Conservation (phyloP, 2,329 filamentous ascomycete genomes). For the Fusarium praegraminearum region DNA sequence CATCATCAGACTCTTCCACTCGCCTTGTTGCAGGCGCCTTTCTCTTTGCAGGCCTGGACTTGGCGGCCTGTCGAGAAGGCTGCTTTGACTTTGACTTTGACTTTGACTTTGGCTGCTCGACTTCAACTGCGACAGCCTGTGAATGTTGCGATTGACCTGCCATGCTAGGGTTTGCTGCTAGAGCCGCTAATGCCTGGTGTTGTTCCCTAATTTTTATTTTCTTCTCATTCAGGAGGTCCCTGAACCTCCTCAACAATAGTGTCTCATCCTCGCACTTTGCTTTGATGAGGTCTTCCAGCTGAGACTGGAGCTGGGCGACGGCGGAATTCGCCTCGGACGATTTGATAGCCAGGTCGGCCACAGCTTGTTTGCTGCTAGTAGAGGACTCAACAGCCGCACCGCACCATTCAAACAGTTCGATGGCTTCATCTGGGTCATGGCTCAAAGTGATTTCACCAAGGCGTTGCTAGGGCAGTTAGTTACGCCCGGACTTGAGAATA, state of each 20-base stretch:
- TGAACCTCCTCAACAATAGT: constrained; percentile 75
- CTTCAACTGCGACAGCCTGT: constrained; percentile 26
- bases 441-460: constrained; percentile 73
- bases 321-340: constrained; percentile 64
- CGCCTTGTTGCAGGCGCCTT: constrained; percentile 58
- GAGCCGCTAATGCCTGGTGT: constrained; percentile 68
- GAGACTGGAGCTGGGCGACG: constrained; percentile 68
- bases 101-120: constrained; percentile 31
- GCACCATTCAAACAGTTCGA: constrained; percentile 79
- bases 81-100: constrained; percentile 40
- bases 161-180: constrained; percentile 56
- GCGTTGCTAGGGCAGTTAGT: constrained; percentile 66
- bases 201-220: constrained; percentile 83
- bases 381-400: constrained; percentile 66
- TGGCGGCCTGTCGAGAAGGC: constrained; percentile 45
- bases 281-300: constrained; percentile 74
- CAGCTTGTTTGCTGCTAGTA: constrained; percentile 57
- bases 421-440: constrained; percentile 67
- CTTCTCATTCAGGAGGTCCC: constrained; percentile 79
- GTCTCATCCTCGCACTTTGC: constrained; percentile 76
- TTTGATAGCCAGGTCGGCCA: constrained; percentile 58
- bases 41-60: constrained; percentile 63
- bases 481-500: constrained; percentile 27
- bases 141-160: constrained; percentile 48
- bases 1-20: constrained; percentile 60